phyloP scores from a whole-genome alignment of 192 early-diverging fungal genomes.

The Dissophora globulifera region DNA sequence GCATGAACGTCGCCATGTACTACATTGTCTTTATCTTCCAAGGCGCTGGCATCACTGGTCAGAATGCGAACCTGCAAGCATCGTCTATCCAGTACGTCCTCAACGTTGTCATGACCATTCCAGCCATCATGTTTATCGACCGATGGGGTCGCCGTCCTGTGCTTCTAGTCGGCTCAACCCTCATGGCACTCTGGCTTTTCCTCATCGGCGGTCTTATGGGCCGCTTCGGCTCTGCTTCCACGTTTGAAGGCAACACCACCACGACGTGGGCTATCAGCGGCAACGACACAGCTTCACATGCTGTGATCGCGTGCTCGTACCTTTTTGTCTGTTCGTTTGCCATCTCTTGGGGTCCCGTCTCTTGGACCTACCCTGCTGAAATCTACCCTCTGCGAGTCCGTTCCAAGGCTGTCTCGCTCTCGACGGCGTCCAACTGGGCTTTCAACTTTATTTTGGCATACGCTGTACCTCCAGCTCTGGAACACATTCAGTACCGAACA shows the following conservation, averaged over 20 bases:
- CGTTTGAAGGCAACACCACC: constrained; percentile 14
- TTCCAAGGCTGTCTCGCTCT: constrained; percentile 83
- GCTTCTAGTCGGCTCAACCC: constrained; percentile 73
- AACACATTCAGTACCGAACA: constrained; percentile 70
- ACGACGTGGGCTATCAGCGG: constrained; percentile 48
- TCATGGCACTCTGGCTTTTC: constrained; percentile 72
- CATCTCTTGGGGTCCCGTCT: constrained; percentile 90
- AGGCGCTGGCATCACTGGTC: constrained; percentile 51
- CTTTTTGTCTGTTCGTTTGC: constrained; percentile 87
- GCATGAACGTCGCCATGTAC: constrained; percentile 91
- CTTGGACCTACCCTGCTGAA: constrained; percentile 92
- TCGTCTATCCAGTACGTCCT: constrained; percentile 79
- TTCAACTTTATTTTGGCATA: constrained; percentile 84
- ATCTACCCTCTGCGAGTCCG: constrained; percentile 91
- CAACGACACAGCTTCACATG: constrained; percentile 47
- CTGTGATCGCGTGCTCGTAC: constrained; percentile 78
- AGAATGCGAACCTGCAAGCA: constrained; percentile 62
- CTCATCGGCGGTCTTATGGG: constrained; percentile 70
- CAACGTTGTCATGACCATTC: constrained; percentile 86
- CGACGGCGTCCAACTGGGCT: constrained; percentile 92
- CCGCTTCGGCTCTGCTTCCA: constrained; percentile 23
- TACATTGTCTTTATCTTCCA: constrained; percentile 64
- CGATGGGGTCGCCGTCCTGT: constrained; percentile 84
- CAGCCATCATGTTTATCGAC: constrained; percentile 85
- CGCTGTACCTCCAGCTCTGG: constrained; percentile 74